Evolutionary conservation across 441 rosid genomes (phyloP), one percentile per base, ranked within the genome.

Genomic region (Hura crepitans): DNA sequence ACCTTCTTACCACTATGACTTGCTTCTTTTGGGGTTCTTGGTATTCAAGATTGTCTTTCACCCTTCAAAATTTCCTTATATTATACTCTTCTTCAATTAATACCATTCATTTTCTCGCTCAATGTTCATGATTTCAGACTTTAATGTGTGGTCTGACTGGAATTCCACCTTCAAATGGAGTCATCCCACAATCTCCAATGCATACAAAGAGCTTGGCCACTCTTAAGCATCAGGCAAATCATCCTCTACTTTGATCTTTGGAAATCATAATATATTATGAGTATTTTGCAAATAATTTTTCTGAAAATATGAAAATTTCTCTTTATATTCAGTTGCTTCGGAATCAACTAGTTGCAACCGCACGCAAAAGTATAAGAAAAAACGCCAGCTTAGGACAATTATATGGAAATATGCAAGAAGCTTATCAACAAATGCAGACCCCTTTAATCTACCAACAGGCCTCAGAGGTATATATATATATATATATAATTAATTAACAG

Each of bases 141-240:
- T 81, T 93, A 72, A 53, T 93, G 77, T 91, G 98, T 67, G 98
- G 97, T 27, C 94, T 93, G 62, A 55, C 91, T 57, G 98, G 98
- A 69, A 79, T 93, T 66, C 98, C 98, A 50, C 98, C 97, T 1
- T 73, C 98, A 53, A 93, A 93, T 75, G 98, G 97, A 67, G 98
- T 93, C 82, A 93, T 93, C 54, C 98, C 98, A 17, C 98, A 93
- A 72, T 93, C 98, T 56, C 98, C 97, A 6, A 93, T 93, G 98
- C 98, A 93, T 71, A 93, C 98, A n/a, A 93, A 93, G 74, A 91
- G 97, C 78, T 78, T 93, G 69, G 96, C 98, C 12, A 91, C 98
- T 49, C 94, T 93, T 46, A 93, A 91, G 75, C 82, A 91, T 70
- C 98, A 93, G 96, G 97, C 81, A 82, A 72, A 55, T n/a, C 30